Evolutionary conservation across 495 filamentous ascomycete species (phyloP), one percentile per base, ranked within the genome.

Genomic region (Aspergillus sclerotioniger): DNA sequence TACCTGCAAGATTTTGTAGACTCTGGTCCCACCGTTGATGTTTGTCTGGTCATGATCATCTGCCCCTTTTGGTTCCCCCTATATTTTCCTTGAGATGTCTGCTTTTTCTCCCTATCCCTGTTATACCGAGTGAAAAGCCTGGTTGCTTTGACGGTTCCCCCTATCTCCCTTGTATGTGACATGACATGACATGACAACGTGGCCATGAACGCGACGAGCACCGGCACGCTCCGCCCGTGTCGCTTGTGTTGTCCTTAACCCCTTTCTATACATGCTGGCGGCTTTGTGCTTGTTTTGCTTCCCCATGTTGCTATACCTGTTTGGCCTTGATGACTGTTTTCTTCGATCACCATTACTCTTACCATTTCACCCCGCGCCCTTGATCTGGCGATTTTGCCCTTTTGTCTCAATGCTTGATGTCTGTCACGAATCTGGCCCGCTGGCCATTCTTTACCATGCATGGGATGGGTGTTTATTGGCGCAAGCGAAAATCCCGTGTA

Each of bases 1-100:
- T 56, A 80, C 76, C 57, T 91, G 89, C 80, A 86, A 81, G 69
- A 84, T 90, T 64, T 73, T 91, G 66, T 92, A 78, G 62, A 54
- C 46, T 56, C 33, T 52, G 33, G 51, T 41, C 62, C 57, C 60
- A 54, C 33, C 61, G 56, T 60, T 48, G 58, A 44, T 62, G 60
- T 50, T 61, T 57, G 63, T 62, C 50, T 67, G 52, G 46, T 61
- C 41, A 52, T 45, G 56, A 44, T 51, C 43, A 59, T 62, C 25
- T 25, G 25, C 25, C 25, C 10, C 17, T 37, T 37, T 39, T 25
- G 20, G 17, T 13, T 29, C 21, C 32, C 51, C 44, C 19, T 31
- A 20, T 54, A 8, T 46, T 21, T 29, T 25, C 25, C 5, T 47
- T 50, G 20, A 29, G n/a, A n/a, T 32, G 13, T 32, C 47, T 33